Percentiles rank a stretch among this genome's conserved stretches.
phyloP scores from a whole-genome alignment of 2,329 filamentous ascomycete genomes.

The Zasmidium citrigriseum region DNA sequence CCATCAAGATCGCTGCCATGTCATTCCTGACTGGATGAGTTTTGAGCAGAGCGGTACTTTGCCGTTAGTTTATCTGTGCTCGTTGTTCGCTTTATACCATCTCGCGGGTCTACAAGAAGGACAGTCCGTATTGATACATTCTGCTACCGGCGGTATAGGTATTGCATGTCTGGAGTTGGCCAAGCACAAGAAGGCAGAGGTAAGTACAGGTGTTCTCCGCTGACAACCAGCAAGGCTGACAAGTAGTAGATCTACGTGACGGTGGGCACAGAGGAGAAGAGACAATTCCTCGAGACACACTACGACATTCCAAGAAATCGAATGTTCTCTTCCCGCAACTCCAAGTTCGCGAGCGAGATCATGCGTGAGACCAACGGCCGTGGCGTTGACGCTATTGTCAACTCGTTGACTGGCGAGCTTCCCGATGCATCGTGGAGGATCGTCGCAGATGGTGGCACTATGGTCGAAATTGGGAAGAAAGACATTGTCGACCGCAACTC shows the following conservation, averaged over 20 bases:
- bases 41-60: too few species aligned
- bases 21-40: too few species aligned
- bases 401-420: slow-evolving; percentile 27
- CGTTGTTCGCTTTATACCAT: too few species aligned
- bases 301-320: slow-evolving; percentile 26
- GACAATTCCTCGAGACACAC: slow-evolving; percentile 17
- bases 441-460: slow-evolving; percentile 31
- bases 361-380: slow-evolving; percentile 24
- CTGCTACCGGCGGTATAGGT: too few species aligned
- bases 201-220: slow-evolving; percentile 16
- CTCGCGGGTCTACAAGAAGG: too few species aligned
- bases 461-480: slow-evolving; percentile 30
- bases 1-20: too few species aligned
- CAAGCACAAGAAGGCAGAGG: too few species aligned
- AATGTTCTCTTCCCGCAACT: slow-evolving; percentile 33
- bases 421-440: slow-evolving; percentile 29
- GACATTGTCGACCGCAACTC: slow-evolving; percentile 14
- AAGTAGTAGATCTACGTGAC: slow-evolving; percentile 29
- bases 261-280: slow-evolving; percentile 28
- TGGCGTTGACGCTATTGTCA: slow-evolving; percentile 38
- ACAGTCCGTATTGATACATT: too few species aligned
- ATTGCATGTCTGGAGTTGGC: too few species aligned
- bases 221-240: slow-evolving; percentile 27
- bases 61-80: too few species aligned
- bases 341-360: slow-evolving; percentile 27